Conservation (phyloP, 768 basidiomycete genomes). For the Lactarius trivialis region DNA sequence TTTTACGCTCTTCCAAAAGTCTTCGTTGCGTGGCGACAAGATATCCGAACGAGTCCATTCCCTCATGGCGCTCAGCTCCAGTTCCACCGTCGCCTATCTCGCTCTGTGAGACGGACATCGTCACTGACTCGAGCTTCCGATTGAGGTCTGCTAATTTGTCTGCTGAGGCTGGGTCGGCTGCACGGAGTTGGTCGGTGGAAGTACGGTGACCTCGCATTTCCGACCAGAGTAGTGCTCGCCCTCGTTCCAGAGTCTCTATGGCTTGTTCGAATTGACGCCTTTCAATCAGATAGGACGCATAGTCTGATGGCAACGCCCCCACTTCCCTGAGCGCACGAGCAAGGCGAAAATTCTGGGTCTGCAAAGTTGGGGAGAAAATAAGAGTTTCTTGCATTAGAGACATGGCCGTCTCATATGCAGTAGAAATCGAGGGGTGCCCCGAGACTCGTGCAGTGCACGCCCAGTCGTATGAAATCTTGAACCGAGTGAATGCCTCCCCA, state of each 20-base stretch:
- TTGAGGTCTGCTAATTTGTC: background rate
- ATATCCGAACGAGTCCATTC: constrained; percentile 29
- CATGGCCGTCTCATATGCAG: background rate
- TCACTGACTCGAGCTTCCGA: background rate
- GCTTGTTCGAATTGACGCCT: background rate
- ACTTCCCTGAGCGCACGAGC: too few relatives aligned
- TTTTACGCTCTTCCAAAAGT: background rate
- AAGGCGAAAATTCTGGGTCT: background rate
- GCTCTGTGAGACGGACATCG: background rate
- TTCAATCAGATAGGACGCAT: background rate
- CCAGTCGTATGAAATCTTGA: background rate
- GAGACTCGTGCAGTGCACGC: background rate
- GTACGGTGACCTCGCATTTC: background rate
- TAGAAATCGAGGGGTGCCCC: background rate
- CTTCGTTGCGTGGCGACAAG: background rate
- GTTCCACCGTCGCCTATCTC: background rate
- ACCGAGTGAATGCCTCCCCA: background rate
- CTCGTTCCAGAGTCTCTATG: constrained; percentile 1
- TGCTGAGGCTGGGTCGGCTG: background rate
- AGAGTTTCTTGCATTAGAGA: background rate
- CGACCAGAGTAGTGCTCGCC: constrained; percentile 4
- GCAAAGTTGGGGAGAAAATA: background rate
- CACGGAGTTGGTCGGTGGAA: background rate
- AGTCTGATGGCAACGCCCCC: background rate
- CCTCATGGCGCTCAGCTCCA: background rate